Percentiles rank a stretch among this genome's conserved stretches.
These are phyloP conservation scores for Cichorium intybus DNA, from an alignment of 140 eudicot genomes.

Conservation along the genomic window DNA sequence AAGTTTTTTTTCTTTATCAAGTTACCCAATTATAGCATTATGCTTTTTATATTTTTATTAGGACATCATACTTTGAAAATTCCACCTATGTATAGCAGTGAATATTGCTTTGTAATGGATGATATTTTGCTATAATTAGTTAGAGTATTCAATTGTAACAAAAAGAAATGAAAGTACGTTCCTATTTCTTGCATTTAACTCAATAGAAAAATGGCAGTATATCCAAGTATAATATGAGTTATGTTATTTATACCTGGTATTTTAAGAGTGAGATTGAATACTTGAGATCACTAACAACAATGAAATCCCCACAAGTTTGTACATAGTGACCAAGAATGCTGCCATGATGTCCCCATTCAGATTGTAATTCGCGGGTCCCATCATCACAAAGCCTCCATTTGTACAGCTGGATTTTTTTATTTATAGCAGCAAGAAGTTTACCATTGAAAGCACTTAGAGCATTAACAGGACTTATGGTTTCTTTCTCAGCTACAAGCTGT, in stretches of 20 bases:
- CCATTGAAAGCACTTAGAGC: constrained; percentile 91
- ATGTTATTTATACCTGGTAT: constrained; percentile 62
- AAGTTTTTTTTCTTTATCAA: too few relatives aligned
- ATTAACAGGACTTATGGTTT: constrained; percentile 90
- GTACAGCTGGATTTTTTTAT: constrained; percentile 91
- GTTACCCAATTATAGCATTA: too few relatives aligned
- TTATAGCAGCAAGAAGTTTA: constrained; percentile 93
- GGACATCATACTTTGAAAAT: too few relatives aligned
- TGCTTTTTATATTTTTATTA: too few relatives aligned
- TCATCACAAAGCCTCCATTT: constrained; percentile 99
- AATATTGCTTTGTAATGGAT: too few relatives aligned
- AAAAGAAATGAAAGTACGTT: too few relatives aligned
- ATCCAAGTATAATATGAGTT: not conserved
- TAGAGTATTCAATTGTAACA: too few relatives aligned
- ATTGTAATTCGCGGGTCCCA: constrained; percentile 84
- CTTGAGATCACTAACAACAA: constrained; percentile 96
- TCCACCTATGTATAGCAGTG: not conserved
- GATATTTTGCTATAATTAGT: too few relatives aligned
- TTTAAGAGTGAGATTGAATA: constrained; percentile 84
- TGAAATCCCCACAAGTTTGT: constrained; percentile 96
- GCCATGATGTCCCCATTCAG: constrained; percentile 99
- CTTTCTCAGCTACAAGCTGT: constrained; percentile 90
- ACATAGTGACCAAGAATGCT: constrained; percentile 95
- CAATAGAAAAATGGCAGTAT: too few relatives aligned
- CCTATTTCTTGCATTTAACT: too few relatives aligned